A percentile compares a stretch with the other conserved stretches of the same genome.
phyloP scores from a whole-genome alignment of 495 filamentous ascomycete genomes.

The Penicillium cataractarum region DNA sequence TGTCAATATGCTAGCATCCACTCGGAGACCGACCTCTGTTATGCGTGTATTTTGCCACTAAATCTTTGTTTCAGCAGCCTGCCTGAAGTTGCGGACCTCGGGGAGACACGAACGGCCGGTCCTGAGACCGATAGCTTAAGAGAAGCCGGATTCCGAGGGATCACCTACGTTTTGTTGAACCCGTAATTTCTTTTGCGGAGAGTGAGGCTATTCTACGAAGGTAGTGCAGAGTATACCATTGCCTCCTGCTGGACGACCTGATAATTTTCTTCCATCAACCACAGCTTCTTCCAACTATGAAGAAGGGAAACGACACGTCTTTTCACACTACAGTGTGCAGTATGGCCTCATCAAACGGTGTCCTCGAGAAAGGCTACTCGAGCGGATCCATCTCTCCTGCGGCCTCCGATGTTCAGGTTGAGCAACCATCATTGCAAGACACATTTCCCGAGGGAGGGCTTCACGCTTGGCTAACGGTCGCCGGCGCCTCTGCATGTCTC shows the following conservation, averaged over 20 bases:
- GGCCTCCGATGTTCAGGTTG: no score
- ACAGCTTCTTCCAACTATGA: background rate
- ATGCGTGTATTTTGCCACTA: background rate
- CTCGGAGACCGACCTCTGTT: background rate
- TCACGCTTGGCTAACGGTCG: slow-evolving; percentile 61
- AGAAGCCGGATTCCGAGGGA: background rate
- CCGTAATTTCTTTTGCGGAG: background rate
- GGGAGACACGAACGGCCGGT: background rate
- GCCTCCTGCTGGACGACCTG: background rate
- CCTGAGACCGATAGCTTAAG: background rate
- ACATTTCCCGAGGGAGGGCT: slow-evolving; percentile 58
- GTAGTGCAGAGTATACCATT: background rate
- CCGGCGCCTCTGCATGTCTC: slow-evolving; percentile 58
- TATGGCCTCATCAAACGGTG: no score
- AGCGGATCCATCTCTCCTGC: no score
- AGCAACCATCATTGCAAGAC: no score
- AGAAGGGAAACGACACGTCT: background rate
- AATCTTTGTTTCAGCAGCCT: background rate
- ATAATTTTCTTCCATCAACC: background rate
- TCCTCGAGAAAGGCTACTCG: no score
- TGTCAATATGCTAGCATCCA: background rate
- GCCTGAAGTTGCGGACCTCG: background rate
- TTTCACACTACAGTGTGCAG: background rate
- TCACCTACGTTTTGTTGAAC: background rate
- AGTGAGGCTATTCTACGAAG: background rate